Base-by-base conservation (phyloP, 202 grass and related monocot species). In the Eragrostis tef region DNA sequence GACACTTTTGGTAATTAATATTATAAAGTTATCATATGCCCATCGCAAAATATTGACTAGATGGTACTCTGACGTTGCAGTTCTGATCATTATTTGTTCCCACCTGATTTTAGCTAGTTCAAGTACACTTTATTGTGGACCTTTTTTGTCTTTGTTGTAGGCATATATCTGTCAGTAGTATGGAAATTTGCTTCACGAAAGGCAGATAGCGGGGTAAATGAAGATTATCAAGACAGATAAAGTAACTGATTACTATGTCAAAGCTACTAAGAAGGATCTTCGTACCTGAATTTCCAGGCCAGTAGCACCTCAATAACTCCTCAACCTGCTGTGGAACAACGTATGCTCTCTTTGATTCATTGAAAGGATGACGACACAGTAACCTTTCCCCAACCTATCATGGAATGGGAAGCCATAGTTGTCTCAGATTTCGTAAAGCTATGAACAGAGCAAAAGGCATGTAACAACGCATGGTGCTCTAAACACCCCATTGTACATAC, bases 311-410 rank as follows among this genome's bases (percentile, higher is more conserved):
- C 12, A 98, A 34, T 22, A 98, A 79, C 39, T 98, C 92, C 85
- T 98, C 95, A 41, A 98, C 88, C 70, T 90, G 73, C 68, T 93
- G 95, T 5, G 95, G 95, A 67, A 94, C 92, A 17, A 98, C 95
- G 50, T 94, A 86, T 42, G 95, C 95, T 64, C 95, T 98, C 78
- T 98, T 98, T 29, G 95, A 93, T 87, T 94, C 95, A 36, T 29
- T 93, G 79, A 98, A 98, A 51, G 95, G 95, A 64, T 98, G 95
- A 58, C 95, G 90, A 29, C 95, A 98, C 39, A 94, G 83, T 26
- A 98, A 87, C 48, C 95, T 98, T 83, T 98, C 92, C 65, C 92
- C 87, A 62, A 91, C 83, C 95, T 94, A 81, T 85, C 47, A 87
- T 82, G 22, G 57, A 67, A 63, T 62, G 51, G 59, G 67, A 68